Base-by-base conservation (phyloP, 805 yeast genomes). In the Starmerella bombicola region DNA sequence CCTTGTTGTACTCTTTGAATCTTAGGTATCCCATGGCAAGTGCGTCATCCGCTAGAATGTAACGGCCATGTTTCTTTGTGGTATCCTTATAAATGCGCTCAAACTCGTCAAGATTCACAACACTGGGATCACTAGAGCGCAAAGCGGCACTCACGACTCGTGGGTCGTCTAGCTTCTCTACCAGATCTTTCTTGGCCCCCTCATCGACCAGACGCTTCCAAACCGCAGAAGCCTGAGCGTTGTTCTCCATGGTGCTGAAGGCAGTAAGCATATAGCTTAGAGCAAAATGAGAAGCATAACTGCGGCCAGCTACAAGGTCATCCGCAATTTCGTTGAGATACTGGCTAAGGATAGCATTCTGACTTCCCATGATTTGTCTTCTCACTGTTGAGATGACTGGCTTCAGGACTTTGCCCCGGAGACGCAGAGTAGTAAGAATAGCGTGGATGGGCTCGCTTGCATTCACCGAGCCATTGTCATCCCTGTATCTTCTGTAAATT, bases 231-330 rank as follows among this genome's bases (percentile, higher is more conserved):
- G 53, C 50, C 34, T 37, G 52, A 10, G 40, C 48, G 24, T 41
- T 33, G 20, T 34, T 29, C 22, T 43, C 49, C 46, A 50, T 43
- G 13, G 50, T 39, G 31, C 41, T 39, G 29, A 49, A 48, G 3
- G 57, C 53, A 3, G 55, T 52, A 20, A 53, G n/a, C 38, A 53
- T 15, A 31, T 50, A 53, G 10, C 48, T 38, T 17, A 52, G 36
- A 17, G 52, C 57, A 25, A 46, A 52, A 8, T 35, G 46, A 8
- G 52, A 39, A 17, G 54, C 48, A 23, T 38, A 47, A 33, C 46
- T 37, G 9, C 47, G 38, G 20, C 47, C 49, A 13, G 42, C 39
- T 5, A 37, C 38, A 8, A 53, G 31, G 19, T 53, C 57, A 21
- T 38, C 42, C 5, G 47, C 42, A 22, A 53, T 46, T 34, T 52